phyloP scores from a whole-genome alignment of 1,284 basidiomycete genomes.

The Chalciporus sp. region DNA sequence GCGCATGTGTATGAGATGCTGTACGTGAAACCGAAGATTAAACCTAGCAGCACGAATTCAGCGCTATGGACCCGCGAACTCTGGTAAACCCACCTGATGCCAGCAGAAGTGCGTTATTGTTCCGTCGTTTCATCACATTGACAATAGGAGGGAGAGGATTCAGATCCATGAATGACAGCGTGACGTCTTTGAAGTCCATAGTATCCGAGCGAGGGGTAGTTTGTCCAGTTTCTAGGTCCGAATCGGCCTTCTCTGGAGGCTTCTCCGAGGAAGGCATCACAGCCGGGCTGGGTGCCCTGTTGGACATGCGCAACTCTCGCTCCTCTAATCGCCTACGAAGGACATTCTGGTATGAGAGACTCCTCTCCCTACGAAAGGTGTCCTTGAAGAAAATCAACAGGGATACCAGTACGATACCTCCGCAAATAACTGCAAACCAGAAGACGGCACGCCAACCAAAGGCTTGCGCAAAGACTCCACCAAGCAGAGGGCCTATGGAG shows the following conservation, averaged over 20 bases:
- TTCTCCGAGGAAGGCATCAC: neutral
- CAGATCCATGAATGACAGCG: slow-evolving; percentile 66
- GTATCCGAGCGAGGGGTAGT: neutral
- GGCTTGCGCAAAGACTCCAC: slow-evolving; percentile 69
- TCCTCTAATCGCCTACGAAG: slow-evolving; percentile 36
- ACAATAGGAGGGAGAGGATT: slow-evolving; percentile 70
- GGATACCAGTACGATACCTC: slow-evolving; percentile 52
- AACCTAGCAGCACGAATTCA: slow-evolving; percentile 41
- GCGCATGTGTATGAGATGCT: slow-evolving; percentile 74
- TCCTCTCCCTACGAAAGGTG: slow-evolving; percentile 82
- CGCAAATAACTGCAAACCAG: slow-evolving; percentile 76
- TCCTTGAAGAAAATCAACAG: slow-evolving; percentile 78
- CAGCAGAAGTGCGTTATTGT: slow-evolving; percentile 69
- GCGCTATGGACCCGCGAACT: neutral
- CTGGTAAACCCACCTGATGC: slow-evolving; percentile 35
- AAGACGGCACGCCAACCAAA: slow-evolving; percentile 83
- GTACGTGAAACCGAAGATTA: slow-evolving; percentile 73
- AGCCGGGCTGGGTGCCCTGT: neutral
- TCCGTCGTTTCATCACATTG: slow-evolving; percentile 59
- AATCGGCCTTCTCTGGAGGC: neutral
- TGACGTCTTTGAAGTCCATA: slow-evolving; percentile 43
- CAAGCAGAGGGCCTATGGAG: slow-evolving; percentile 70
- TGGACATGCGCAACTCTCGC: neutral
- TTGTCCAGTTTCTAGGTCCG: slow-evolving; percentile 11
- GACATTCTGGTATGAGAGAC: slow-evolving; percentile 71